Evolutionary conservation across 177 flowering plant species (phyloP).

Genomic region (Vitis hybrid): DNA sequence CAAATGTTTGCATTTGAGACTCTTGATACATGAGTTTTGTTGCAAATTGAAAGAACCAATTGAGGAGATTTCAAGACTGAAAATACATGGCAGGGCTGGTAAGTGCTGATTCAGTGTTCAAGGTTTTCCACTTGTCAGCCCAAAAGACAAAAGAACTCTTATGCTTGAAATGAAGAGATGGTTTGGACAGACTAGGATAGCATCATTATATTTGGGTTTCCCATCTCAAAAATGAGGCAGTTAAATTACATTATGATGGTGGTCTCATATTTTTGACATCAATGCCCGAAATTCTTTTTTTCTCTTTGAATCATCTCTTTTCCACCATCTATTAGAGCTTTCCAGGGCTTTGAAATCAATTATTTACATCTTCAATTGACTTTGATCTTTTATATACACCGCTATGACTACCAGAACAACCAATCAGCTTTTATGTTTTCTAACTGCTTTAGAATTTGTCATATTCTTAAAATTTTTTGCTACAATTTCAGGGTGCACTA

Average conservation of each 20-base stretch:
- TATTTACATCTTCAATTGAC: not conserved
- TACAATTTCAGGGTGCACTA: constrained; percentile 52
- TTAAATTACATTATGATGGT: not conserved
- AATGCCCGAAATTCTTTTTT: not conserved
- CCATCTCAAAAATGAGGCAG: not conserved
- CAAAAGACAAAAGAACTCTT: no score
- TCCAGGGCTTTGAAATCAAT: no score
- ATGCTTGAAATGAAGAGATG: not conserved
- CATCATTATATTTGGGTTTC: not conserved
- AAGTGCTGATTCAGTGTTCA: no score
- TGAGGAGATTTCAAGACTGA: no score
- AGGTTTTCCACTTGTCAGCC: no score
- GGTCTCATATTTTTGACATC: not conserved
- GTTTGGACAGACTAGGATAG: not conserved
- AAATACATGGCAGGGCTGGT: no score
- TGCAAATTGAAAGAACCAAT: no score
- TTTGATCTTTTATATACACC: not conserved
- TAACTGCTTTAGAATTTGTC: not conserved
- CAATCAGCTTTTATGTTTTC: not conserved
- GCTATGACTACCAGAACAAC: not conserved
- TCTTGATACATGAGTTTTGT: no score
- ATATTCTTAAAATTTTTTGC: not conserved
- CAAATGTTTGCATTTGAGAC: no score
- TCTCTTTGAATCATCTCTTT: not conserved
- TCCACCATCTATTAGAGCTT: not conserved